These are phyloP conservation scores for Cryptococcus amylolentus DNA, from an alignment of 1,284 basidiomycete species.

Conservation along the genomic window DNA sequence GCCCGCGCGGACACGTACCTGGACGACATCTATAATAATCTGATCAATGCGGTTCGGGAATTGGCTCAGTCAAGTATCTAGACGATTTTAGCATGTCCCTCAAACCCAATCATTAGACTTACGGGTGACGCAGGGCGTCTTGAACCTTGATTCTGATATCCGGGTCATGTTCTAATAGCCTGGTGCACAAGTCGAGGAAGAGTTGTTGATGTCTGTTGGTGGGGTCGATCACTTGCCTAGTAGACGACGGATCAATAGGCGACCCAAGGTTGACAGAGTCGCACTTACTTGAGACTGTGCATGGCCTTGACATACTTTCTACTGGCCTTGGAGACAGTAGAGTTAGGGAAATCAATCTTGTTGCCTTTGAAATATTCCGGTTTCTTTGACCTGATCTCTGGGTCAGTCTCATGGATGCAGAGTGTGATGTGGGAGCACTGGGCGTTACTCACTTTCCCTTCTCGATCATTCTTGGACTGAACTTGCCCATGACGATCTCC, in stretches of 20 bases:
- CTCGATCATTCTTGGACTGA: conserved; percentile 73
- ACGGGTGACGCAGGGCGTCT: conserved; percentile 82
- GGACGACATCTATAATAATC: not conserved
- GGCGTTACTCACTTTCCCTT: conserved; percentile 46
- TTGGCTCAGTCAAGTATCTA: conserved; percentile 17
- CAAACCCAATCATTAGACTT: not conserved
- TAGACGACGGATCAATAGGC: not conserved
- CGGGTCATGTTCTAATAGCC: conserved; percentile 88
- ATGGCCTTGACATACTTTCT: conserved; percentile 90
- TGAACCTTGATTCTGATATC: conserved; percentile 77
- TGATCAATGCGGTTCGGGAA: conserved; percentile 12
- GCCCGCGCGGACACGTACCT: too few relatives aligned
- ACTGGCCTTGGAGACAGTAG: conserved; percentile 80
- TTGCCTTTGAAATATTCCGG: conserved; percentile 87
- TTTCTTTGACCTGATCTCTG: conserved; percentile 56
- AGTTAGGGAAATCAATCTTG: conserved; percentile 87
- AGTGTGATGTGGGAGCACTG: not conserved
- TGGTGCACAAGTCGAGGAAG: conserved; percentile 82
- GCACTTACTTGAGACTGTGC: conserved; percentile 65
- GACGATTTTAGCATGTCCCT: not conserved
- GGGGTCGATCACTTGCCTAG: conserved; percentile 76
- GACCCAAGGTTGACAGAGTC: not conserved
- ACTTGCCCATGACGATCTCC: conserved; percentile 97
- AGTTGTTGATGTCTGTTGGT: conserved; percentile 59
- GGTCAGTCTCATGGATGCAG: not conserved